phyloP scores from a whole-genome alignment of 2,329 filamentous ascomycete species.

The Fusarium sarcochroum region DNA sequence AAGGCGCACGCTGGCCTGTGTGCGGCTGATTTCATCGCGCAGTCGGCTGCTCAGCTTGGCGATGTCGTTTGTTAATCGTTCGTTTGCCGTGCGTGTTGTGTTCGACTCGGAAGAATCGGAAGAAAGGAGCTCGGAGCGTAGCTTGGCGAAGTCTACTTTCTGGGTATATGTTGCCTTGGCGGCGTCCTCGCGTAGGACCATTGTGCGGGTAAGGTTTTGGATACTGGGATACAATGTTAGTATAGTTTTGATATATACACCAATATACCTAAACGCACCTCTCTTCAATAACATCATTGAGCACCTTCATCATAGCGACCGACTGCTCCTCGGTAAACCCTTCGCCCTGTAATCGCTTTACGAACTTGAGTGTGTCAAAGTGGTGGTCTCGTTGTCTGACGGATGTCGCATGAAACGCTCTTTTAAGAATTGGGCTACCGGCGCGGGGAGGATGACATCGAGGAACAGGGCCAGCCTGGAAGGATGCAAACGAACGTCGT shows the following conservation, averaged over 20 bases:
- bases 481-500: conserved; percentile 40
- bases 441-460: conserved; percentile 20
- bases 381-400: conserved; percentile 82
- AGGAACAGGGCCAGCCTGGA: conserved; percentile 34
- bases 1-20: conserved; percentile 90
- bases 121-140: conserved; percentile 92
- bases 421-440: conserved; percentile 48
- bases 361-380: conserved; percentile 98
- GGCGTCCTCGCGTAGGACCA: conserved; percentile 96
- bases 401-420: conserved; percentile 77
- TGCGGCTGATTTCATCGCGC: conserved; percentile 93
- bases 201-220: conserved; percentile 95
- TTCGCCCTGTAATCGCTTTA: conserved; percentile 88
- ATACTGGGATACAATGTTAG: conserved; percentile 69
- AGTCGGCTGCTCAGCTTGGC: conserved; percentile 92
- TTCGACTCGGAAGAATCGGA: conserved; percentile 92
- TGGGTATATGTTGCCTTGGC: conserved; percentile 85
- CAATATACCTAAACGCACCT: conserved; percentile 63
- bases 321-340: conserved; percentile 97
- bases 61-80: conserved; percentile 93
- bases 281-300: conserved; percentile 97
- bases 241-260: neutral
- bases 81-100: conserved; percentile 89
- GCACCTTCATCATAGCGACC: conserved; percentile 97
- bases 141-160: conserved; percentile 98